phyloP scores from a whole-genome alignment of 1,139 yeast species.

The Pichia sp. region DNA sequence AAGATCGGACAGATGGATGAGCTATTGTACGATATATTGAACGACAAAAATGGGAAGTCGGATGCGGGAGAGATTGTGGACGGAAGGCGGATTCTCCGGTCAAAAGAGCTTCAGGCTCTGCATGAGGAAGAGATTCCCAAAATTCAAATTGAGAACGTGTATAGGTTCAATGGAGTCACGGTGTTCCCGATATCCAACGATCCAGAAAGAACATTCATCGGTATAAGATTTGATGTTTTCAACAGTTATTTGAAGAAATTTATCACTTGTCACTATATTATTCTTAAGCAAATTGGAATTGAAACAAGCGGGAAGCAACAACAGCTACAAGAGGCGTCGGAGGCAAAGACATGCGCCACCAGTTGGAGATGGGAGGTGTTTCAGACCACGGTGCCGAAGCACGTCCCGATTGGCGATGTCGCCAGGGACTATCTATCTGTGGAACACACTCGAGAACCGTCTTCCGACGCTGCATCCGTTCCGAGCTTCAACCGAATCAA shows the following conservation, averaged over 20 bases:
- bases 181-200: slow-evolving; percentile 37
- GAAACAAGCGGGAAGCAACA: slow-evolving; percentile 24
- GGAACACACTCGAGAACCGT: not conserved
- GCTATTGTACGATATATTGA: slow-evolving; percentile 6
- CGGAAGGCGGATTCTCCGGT: not conserved
- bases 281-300: slow-evolving; percentile 30
- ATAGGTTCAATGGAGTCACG: slow-evolving; percentile 42
- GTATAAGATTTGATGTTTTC: slow-evolving; percentile 43
- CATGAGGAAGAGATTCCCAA: slow-evolving; percentile 11
- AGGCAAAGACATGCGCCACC: slow-evolving; percentile 14
- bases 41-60: slow-evolving; percentile 6
- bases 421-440: slow-evolving; percentile 18
- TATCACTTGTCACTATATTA: slow-evolving; percentile 40
- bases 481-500: slow-evolving; percentile 12
- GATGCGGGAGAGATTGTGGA: not conserved
- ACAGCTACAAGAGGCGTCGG: not conserved
- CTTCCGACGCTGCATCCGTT: not conserved
- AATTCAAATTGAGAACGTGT: slow-evolving; percentile 37
- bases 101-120: slow-evolving; percentile 2
- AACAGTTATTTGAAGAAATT: slow-evolving; percentile 30
- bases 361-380: slow-evolving; percentile 32
- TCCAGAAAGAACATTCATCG: slow-evolving; percentile 31
- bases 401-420: slow-evolving; percentile 29
- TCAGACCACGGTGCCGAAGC: slow-evolving; percentile 43
- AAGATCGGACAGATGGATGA: slow-evolving; percentile 7